Base-by-base conservation (phyloP, 1,139 yeast species). In the Blastobotrys buckinghamii region DNA sequence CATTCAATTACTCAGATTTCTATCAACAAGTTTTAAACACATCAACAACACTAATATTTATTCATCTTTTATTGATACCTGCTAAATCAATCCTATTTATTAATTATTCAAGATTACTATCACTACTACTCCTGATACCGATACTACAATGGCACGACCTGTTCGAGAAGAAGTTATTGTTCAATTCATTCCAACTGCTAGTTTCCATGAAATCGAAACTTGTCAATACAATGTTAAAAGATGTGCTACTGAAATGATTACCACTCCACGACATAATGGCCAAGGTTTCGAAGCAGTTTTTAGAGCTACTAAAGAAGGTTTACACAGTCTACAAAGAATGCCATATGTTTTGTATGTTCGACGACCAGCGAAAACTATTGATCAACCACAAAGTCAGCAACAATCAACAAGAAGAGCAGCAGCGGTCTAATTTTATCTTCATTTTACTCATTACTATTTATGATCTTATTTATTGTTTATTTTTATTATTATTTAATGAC, bases 141-240 rank as follows among this genome's bases (percentile, higher is more conserved):
- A 37, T n/a, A 16, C 27, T 7, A 17, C 42, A 39, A 42, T 42
- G 45, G 39, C 40, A 15, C 24, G 45, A 42, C 34, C 20, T 33
- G 24, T n/a, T 13, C 20, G 45, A 34, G 48, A 42, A 42, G 38
- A 47, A 30, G 42, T 47, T 17, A 26, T 42, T 27, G 49, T 47
- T 15, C 45, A 42, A 26, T 47, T 47, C 40, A 47, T 47, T 33
- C 49, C 49, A 10, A 37, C 46, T 8, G 49, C 49, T 16, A 33
- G 49, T 39, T 47, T 37, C 43, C 49, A 47, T 36, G 49, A 47
- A 34, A 47, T 47, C 22, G 46, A 47, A 32, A 42, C 49, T 6
- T 42, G 49, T 22, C 45, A 39, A 17, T 47, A 7, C 39, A 42
- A 38, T 22, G 49, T 44, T 12, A 42, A 37, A 22, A 45, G 49